Percentiles rank a stretch among this genome's conserved stretches.
Conservation (phyloP, 2,329 filamentous ascomycete species). For the Didymosphaeria variabile region DNA sequence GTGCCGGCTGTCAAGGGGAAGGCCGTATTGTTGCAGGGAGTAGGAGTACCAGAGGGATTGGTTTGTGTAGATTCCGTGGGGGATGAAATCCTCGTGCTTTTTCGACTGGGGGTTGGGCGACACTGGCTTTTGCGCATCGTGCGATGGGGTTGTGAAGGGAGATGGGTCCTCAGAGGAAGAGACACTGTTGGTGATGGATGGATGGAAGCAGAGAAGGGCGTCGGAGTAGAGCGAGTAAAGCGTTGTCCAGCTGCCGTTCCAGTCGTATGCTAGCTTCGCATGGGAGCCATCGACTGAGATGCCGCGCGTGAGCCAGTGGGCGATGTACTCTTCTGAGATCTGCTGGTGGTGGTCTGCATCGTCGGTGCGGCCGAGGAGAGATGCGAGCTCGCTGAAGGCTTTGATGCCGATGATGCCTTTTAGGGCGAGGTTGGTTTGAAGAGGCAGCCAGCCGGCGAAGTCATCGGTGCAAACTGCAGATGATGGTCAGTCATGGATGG, state of each 20-base stretch:
- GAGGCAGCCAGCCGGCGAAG: slow-evolving; percentile 79
- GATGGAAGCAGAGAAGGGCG: slow-evolving; percentile 81
- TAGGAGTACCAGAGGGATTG: slow-evolving; percentile 83
- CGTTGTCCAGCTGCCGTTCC: slow-evolving; percentile 83
- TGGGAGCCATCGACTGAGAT: slow-evolving; percentile 75
- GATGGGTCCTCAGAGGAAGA: slow-evolving; percentile 15
- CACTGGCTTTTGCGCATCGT: slow-evolving; percentile 31
- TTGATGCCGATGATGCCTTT: slow-evolving; percentile 86
- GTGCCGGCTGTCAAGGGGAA: slow-evolving; percentile 83
- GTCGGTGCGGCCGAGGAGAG: slow-evolving; percentile 65
- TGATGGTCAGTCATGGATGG: slow-evolving; percentile 16
- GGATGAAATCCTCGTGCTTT: slow-evolving; percentile 68
- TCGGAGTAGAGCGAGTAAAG: slow-evolving; percentile 88
- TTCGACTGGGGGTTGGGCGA: slow-evolving; percentile 29
- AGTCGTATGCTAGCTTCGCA: slow-evolving; percentile 81
- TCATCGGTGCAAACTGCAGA: slow-evolving; percentile 77
- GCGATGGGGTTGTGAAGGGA: slow-evolving; percentile 20
- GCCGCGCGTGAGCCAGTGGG: slow-evolving; percentile 75
- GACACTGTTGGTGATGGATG: slow-evolving; percentile 55
- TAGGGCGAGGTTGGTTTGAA: slow-evolving; percentile 83
- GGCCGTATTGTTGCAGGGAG: slow-evolving; percentile 81
- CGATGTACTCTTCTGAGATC: slow-evolving; percentile 72
- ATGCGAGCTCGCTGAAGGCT: slow-evolving; percentile 77
- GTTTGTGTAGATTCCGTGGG: slow-evolving; percentile 76
- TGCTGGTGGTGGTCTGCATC: slow-evolving; percentile 69